These are phyloP conservation scores for Talaromyces verruculosus DNA, from an alignment of 2,329 filamentous ascomycete species.

Conservation along the genomic window DNA sequence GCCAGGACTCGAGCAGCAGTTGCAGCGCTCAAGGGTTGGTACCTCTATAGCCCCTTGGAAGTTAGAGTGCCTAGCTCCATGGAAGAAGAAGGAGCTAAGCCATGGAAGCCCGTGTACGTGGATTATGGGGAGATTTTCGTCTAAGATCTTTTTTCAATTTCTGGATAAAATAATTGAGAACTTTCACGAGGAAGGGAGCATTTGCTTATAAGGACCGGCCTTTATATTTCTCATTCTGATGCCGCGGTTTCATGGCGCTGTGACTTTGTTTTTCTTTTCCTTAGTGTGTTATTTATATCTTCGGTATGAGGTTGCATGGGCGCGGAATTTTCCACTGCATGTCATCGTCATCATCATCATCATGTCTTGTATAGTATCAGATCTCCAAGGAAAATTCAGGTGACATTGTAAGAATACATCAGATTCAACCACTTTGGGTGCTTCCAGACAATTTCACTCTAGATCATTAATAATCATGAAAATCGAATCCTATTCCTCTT, in stretches of 20 bases:
- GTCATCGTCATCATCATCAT: slow-evolving; percentile 25
- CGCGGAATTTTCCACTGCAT: slow-evolving; percentile 22
- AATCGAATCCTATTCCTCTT: background rate
- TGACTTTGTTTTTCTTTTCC: slow-evolving; percentile 6
- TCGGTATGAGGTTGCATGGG: slow-evolving; percentile 20
- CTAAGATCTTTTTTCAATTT: slow-evolving; percentile 31
- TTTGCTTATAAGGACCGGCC: slow-evolving; percentile 24
- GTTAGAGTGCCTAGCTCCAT: slow-evolving; percentile 69
- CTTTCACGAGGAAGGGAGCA: slow-evolving; percentile 30
- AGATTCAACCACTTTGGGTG: background rate
- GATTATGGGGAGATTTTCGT: slow-evolving; percentile 70
- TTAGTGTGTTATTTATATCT: slow-evolving; percentile 22
- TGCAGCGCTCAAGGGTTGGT: slow-evolving; percentile 88
- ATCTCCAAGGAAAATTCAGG: slow-evolving; percentile 13
- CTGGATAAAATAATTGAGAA: slow-evolving; percentile 22
- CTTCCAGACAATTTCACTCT: slow-evolving; percentile 9
- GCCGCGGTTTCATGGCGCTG: slow-evolving; percentile 18
- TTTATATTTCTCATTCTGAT: slow-evolving; percentile 15
- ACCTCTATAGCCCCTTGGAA: slow-evolving; percentile 80
- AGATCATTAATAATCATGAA: background rate
- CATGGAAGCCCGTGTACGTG: slow-evolving; percentile 67
- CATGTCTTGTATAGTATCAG: slow-evolving; percentile 39
- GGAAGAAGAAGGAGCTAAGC: slow-evolving; percentile 59
- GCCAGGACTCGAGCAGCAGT: slow-evolving; percentile 79
- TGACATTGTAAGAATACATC: slow-evolving; percentile 15